These are phyloP conservation scores for Debaryomyces psychrophilus DNA, from an alignment of 1,139 yeast species.

Conservation along the genomic window DNA sequence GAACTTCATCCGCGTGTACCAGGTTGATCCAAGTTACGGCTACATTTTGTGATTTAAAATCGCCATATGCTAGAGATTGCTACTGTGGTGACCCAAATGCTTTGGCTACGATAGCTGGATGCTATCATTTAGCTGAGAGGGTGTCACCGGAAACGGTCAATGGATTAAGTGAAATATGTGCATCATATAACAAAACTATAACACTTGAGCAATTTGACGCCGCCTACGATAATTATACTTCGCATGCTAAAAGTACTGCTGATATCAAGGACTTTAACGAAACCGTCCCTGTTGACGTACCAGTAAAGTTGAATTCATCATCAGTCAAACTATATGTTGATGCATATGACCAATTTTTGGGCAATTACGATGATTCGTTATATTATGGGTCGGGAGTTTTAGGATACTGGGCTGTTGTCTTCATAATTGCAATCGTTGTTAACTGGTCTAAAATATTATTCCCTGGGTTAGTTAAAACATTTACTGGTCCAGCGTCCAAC, in stretches of 20 bases:
- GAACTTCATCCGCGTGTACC: constrained; percentile 23
- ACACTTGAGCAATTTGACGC: constrained; percentile 20
- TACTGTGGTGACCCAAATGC: constrained; percentile 18
- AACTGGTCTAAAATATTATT: constrained; percentile 43
- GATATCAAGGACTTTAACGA: constrained; percentile 28
- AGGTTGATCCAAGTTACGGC: constrained; percentile 12
- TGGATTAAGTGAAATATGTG: constrained; percentile 17
- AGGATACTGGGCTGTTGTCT: constrained; percentile 52
- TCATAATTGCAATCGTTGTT: constrained; percentile 41
- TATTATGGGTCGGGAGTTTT: constrained; percentile 52
- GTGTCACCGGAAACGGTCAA: constrained; percentile 9
- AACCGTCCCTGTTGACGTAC: constrained; percentile 23
- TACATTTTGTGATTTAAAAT: constrained; percentile 18
- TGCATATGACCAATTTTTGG: constrained; percentile 33
- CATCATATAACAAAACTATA: constrained; percentile 14
- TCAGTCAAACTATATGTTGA: constrained; percentile 18
- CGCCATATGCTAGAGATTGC: constrained; percentile 12
- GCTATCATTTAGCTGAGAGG: constrained; percentile 13
- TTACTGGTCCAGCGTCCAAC: constrained; percentile 29
- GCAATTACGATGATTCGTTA: constrained; percentile 42
- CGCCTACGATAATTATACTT: constrained; percentile 22
- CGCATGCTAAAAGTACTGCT: constrained; percentile 21
- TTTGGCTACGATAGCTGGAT: constrained; percentile 23
- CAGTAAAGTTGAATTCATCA: constrained; percentile 24
- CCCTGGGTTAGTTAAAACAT: constrained; percentile 27